These are phyloP conservation scores for Alloteropsis angusta DNA, from an alignment of 202 grass and related monocot species.

Conservation along the genomic window DNA sequence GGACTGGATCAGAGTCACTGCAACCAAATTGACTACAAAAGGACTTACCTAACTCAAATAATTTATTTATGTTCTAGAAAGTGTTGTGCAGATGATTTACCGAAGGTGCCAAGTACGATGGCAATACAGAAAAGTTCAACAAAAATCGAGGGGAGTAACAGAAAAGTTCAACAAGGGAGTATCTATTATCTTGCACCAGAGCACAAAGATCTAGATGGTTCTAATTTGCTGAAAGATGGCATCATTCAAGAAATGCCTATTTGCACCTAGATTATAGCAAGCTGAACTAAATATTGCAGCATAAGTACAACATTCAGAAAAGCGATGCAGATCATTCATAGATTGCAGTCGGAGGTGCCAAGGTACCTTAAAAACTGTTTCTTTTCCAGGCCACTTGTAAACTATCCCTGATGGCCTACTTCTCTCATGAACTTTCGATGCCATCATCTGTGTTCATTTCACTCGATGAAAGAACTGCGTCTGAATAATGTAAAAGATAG, in stretches of 20 bases:
- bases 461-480: conserved; percentile 27
- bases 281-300: conserved; percentile 9
- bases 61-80: neutral
- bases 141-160: neutral
- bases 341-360: neutral
- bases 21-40: neutral
- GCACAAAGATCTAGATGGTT: neutral
- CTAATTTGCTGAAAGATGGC: neutral
- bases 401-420: conserved; percentile 5
- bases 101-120: neutral
- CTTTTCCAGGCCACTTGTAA: conserved; percentile 24
- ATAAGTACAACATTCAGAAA: conserved; percentile 9
- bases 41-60: neutral
- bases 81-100: neutral
- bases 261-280: neutral
- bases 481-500: conserved; percentile 20
- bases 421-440: conserved; percentile 52
- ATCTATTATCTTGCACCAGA: neutral
- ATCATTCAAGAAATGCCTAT: neutral
- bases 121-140: neutral
- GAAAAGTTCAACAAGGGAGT: neutral
- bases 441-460: conserved; percentile 50
- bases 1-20: neutral
- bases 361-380: conserved; percentile 30
- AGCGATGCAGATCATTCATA: neutral